A percentile compares a stretch with the other conserved stretches of the same genome.
Conservation (phyloP, 306 rosid genomes). For the Quillaja saponaria region DNA sequence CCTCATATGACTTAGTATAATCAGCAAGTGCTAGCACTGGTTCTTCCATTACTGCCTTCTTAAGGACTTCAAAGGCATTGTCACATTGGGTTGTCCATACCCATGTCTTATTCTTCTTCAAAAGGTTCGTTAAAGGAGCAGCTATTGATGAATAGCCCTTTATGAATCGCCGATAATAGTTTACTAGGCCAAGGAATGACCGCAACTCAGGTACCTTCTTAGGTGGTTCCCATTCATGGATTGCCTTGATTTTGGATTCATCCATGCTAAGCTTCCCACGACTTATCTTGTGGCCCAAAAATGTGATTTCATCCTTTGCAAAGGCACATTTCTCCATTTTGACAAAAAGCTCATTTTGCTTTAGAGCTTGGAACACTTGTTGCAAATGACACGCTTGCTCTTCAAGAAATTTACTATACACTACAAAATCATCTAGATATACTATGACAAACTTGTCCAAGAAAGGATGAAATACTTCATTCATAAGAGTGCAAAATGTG, state of each 20-base stretch:
- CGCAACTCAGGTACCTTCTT: no score
- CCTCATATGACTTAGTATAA: background rate
- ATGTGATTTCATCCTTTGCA: background rate
- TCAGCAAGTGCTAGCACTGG: background rate
- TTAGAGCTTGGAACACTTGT: background rate
- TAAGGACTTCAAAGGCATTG: background rate
- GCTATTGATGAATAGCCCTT: background rate
- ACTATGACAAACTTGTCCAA: background rate
- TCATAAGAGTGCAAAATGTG: background rate
- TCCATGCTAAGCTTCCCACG: background rate
- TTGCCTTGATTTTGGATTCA: no score
- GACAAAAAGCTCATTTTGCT: background rate
- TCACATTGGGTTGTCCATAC: background rate
- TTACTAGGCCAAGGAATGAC: background rate
- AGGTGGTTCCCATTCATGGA: no score
- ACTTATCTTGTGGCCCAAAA: background rate
- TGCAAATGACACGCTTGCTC: background rate
- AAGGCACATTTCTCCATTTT: conserved; percentile 1
- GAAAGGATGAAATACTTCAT: background rate
- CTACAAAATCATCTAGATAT: background rate
- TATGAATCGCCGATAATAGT: background rate
- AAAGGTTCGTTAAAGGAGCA: background rate
- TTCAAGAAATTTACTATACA: background rate
- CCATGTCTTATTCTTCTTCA: background rate
- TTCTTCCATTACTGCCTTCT: background rate